phyloP scores from a whole-genome alignment of 768 basidiomycete genomes.

The Lentinula aciculospora region DNA sequence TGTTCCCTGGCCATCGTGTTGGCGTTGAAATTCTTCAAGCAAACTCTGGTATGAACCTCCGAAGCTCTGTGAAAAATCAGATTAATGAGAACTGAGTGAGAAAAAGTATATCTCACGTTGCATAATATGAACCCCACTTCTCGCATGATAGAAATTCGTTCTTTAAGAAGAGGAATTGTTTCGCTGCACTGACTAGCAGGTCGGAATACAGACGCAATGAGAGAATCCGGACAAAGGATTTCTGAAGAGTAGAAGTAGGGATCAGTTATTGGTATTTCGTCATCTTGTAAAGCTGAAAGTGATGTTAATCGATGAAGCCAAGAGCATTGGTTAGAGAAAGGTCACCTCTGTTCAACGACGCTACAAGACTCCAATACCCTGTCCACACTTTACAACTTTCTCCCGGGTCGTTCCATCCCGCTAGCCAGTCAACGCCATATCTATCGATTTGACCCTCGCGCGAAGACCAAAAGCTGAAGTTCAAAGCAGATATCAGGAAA shows the following conservation, averaged over 20 bases:
- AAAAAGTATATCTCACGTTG: slow-evolving; percentile 37
- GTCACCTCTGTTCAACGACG: slow-evolving; percentile 76
- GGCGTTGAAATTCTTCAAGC: slow-evolving; percentile 52
- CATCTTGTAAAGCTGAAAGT: slow-evolving; percentile 60
- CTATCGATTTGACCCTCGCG: slow-evolving; percentile 50
- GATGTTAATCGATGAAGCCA: background rate
- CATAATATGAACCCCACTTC: slow-evolving; percentile 71
- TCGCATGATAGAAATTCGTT: slow-evolving; percentile 74
- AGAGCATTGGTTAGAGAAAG: slow-evolving; percentile 4
- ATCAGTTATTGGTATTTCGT: slow-evolving; percentile 71
- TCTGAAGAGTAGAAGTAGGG: slow-evolving; percentile 76
- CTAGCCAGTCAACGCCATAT: slow-evolving; percentile 76
- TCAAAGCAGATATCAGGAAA: slow-evolving; percentile 80
- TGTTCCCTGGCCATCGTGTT: slow-evolving; percentile 50
- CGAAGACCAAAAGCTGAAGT: slow-evolving; percentile 89
- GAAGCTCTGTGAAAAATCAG: slow-evolving; percentile 39
- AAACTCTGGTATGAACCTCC: slow-evolving; percentile 69
- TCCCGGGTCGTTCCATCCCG: slow-evolving; percentile 47
- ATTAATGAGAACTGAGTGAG: background rate
- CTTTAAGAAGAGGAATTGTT: slow-evolving; percentile 58
- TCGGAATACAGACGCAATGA: slow-evolving; percentile 68
- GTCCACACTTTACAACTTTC: slow-evolving; percentile 52
- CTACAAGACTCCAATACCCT: slow-evolving; percentile 86
- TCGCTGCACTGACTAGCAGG: slow-evolving; percentile 53
- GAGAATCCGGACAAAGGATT: slow-evolving; percentile 59